These are phyloP conservation scores for Marchantia paleacea DNA, from an alignment of 225 moss, liverwort and hornwort species.

Conservation along the genomic window DNA sequence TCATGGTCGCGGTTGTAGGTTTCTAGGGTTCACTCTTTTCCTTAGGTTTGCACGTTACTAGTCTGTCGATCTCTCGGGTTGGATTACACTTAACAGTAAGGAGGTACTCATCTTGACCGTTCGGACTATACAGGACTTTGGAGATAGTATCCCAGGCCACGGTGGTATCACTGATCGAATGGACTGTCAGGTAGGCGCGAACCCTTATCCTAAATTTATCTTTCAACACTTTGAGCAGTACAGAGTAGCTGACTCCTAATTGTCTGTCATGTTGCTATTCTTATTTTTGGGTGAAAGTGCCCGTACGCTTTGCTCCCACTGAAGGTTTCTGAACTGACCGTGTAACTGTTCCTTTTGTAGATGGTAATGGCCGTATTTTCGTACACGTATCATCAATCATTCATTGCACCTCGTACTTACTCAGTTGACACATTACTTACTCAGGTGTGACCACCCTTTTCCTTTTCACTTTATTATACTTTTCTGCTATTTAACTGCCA, in stretches of 20 bases:
- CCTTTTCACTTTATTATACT: neutral
- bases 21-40: neutral
- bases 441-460: constrained; percentile 51
- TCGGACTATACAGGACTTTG: constrained; percentile 69
- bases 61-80: neutral
- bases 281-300: neutral
- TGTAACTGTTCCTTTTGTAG: constrained; percentile 30
- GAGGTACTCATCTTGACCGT: neutral
- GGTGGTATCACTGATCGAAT: constrained; percentile 98
- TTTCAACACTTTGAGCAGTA: neutral
- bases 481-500: neutral
- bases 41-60: neutral
- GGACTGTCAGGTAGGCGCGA: constrained; percentile 78
- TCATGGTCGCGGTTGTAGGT: neutral
- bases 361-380: constrained; percentile 99
- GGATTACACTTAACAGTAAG: neutral
- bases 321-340: neutral
- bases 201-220: neutral
- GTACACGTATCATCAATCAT: constrained; percentile 95
- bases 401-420: constrained; percentile 79
- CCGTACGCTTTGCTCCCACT: neutral
- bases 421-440: constrained; percentile 77
- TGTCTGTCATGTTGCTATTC: neutral
- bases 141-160: constrained; percentile 95
- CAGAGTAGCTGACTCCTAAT: neutral